phyloP scores from a whole-genome alignment of 441 rosid genomes.

The Gossypium armourianum region DNA sequence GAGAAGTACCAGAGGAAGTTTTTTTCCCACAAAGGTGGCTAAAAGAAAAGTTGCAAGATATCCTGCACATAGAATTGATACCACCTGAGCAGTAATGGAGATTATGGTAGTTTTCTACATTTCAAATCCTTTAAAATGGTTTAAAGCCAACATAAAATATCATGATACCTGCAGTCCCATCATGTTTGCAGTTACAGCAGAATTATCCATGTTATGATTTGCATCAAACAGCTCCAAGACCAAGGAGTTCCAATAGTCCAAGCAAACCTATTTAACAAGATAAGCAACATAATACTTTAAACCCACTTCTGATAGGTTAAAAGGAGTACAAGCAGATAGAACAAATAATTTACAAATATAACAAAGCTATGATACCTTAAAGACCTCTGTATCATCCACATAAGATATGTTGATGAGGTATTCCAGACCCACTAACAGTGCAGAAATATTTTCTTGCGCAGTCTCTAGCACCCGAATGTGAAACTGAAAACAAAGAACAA shows the following conservation, averaged over 20 bases:
- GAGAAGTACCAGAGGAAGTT: neutral
- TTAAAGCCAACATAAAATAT: neutral
- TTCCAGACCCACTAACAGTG: conserved; percentile 71
- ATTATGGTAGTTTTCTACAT: neutral
- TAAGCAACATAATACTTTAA: neutral
- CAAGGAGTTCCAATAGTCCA: conserved; percentile 93
- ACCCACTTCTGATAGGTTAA: neutral
- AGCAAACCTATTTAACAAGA: conserved; percentile 63
- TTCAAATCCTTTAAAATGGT: neutral
- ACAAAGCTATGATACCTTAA: conserved; percentile 47
- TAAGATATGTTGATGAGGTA: conserved; percentile 82
- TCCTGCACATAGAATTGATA: neutral
- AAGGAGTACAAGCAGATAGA: conserved; percentile 4
- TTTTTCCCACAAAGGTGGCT: neutral
- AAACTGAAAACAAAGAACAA: conserved; percentile 33
- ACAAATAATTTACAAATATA: neutral
- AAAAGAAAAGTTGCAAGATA: neutral
- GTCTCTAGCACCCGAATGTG: conserved; percentile 83
- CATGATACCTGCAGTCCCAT: conserved; percentile 78
- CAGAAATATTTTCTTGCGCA: conserved; percentile 52
- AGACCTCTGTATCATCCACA: conserved; percentile 98
- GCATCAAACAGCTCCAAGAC: conserved; percentile 87
- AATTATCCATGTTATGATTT: conserved; percentile 73
- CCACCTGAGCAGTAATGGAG: neutral
- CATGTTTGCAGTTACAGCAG: conserved; percentile 60